Conservation (phyloP, 2,329 filamentous ascomycete genomes). For the Alternaria burnsii region DNA sequence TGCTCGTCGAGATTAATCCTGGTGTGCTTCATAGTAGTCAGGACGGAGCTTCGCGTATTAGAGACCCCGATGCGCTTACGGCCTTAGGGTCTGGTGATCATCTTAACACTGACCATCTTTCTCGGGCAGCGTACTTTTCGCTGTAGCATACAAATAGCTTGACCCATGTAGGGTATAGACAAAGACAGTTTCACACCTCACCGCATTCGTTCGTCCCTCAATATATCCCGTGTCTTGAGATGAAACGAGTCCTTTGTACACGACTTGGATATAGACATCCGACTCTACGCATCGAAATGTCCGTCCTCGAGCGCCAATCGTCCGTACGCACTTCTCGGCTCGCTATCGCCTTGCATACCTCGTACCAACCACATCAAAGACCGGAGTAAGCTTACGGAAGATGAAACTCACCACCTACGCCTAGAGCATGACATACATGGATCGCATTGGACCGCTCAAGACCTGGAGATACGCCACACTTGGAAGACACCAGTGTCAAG, state of each 20-base stretch:
- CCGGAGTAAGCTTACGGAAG: background rate
- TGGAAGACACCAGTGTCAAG: background rate
- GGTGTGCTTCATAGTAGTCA: background rate
- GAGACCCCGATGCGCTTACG: background rate
- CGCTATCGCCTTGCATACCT: background rate
- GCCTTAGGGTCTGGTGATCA: background rate
- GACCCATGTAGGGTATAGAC: background rate
- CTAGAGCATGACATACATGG: background rate
- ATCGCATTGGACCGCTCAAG: background rate
- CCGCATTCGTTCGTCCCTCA: background rate
- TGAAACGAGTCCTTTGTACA: constrained; percentile 1
- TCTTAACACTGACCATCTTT: background rate
- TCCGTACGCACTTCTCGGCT: background rate
- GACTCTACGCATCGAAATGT: background rate
- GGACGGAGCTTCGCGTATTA: background rate
- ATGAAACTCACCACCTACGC: background rate
- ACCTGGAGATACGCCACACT: background rate
- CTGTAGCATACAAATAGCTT: background rate
- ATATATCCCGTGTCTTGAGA: background rate
- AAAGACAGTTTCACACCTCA: background rate
- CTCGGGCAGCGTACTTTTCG: background rate
- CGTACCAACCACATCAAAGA: background rate
- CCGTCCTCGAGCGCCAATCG: background rate
- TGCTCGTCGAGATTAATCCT: background rate
- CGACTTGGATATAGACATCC: background rate